Conservation (phyloP, 257 asterid genomes). For the Solanum bulbocastanum region DNA sequence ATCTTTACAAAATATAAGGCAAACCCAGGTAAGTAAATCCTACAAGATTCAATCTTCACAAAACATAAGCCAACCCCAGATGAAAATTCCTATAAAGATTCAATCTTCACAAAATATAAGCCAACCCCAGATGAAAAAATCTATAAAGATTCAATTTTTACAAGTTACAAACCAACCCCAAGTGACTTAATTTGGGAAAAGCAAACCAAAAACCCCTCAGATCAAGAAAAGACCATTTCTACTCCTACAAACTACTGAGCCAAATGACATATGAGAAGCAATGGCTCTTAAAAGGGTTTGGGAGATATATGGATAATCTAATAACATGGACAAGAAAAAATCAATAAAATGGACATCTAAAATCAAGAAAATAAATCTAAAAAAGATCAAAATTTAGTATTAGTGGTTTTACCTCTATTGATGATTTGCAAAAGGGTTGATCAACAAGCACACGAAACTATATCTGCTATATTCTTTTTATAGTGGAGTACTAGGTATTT, state of each 20-base stretch:
- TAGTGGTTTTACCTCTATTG: background rate
- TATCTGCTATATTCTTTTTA: background rate
- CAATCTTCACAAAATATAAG: background rate
- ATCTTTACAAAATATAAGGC: background rate
- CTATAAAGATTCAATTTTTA: background rate
- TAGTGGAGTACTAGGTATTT: background rate
- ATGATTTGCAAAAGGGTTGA: background rate
- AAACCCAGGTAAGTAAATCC: slow-evolving; percentile 8
- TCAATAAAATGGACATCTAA: background rate
- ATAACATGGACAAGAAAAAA: slow-evolving; percentile 22
- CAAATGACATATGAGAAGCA: background rate
- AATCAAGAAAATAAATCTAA: background rate
- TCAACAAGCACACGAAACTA: background rate
- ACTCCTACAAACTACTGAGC: background rate
- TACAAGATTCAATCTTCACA: background rate
- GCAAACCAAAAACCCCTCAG: background rate
- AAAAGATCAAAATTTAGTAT: background rate
- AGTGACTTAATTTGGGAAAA: background rate
- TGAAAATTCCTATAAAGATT: background rate
- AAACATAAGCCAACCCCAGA: slow-evolving; percentile 3
- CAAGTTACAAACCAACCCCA: background rate
- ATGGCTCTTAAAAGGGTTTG: slow-evolving; percentile 13
- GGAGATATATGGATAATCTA: slow-evolving; percentile 20
- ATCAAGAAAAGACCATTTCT: background rate
- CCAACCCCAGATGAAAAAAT: background rate